Base-by-base conservation (phyloP, 805 yeast genomes). In the Ogataea kodamae region DNA sequence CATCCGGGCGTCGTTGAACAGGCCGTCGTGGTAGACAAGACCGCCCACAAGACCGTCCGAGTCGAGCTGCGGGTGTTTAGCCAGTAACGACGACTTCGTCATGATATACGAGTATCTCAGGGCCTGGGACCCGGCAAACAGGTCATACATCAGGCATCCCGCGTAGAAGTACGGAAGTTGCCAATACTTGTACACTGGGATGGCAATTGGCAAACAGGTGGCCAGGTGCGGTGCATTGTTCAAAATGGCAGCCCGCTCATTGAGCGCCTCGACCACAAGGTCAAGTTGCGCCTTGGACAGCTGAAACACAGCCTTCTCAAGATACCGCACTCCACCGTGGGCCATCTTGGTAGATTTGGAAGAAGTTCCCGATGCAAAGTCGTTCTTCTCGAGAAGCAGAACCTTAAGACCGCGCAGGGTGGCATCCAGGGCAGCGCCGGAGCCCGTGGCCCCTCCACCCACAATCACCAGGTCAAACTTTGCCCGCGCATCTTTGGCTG, bases 361-460 rank as follows among this genome's bases (percentile, higher is more conserved):
- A 6, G 95, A 83, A 10, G 97, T 90, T 25, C 96, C 96, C 7
- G 87, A 72, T 6, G 96, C 95, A 55, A 83, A 89, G 66, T 89
- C 97, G 45, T 76, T 78, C 55, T 81, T 81, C 62, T 89, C 97
- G 39, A 89, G 72, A 38, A 89, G 61, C 32, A 94, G 84, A 25
- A 87, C 96, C 54, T 86, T 84, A 48, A 88, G 74, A 29, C 97
- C 97, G 61, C 97, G 74, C 25, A 94, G 74, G 18, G 81, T 74
- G 22, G 96, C 96, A 62, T 89, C 97, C 26, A 89, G 67, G 1
- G 96, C 97, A 29, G 86, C 76, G 40, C 97, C 97, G 5, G 96
- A 68, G 43, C 97, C 97, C 10, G 92, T 81, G 23, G 97, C 97
- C 57, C 97, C 97, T 48, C 96, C 97, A 42, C 97, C 97, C 48